Evolutionary conservation across 2,329 filamentous ascomycete genomes (phyloP).

Genomic region (Tolypocladium guangdongense): DNA sequence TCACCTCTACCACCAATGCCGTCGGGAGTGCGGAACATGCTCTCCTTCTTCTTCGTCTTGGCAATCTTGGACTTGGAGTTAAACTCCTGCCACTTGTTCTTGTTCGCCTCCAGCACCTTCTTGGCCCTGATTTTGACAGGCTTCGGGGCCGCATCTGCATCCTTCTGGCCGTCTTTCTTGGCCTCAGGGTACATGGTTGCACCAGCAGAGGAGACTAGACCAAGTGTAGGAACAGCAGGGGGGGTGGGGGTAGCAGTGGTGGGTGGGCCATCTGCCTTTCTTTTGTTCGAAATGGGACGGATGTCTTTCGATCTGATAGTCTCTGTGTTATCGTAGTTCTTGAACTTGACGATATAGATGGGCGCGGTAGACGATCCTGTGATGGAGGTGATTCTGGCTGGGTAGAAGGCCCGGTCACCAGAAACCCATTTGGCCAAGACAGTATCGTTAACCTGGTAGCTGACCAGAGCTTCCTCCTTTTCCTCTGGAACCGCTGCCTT

Average conservation of each 20-base stretch:
- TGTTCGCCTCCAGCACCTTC: constrained; percentile 81
- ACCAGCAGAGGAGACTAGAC: constrained; percentile 41
- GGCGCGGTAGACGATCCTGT: constrained; percentile 86
- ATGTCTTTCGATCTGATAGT: constrained; percentile 76
- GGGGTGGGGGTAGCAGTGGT: constrained; percentile 31
- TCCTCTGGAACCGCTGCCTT: constrained; percentile 37
- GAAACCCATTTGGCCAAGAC: constrained; percentile 86
- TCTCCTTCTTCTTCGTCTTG: constrained; percentile 69
- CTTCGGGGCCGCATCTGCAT: constrained; percentile 54
- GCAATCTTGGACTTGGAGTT: constrained; percentile 63
- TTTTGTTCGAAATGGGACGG: constrained; percentile 67
- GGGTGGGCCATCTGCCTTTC: constrained; percentile 73
- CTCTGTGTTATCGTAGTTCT: constrained; percentile 78
- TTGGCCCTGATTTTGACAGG: constrained; percentile 87
- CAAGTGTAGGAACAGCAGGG: constrained; percentile 25
- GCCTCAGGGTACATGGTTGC: constrained; percentile 51
- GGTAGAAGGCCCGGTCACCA: constrained; percentile 83
- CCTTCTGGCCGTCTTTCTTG: constrained; percentile 49
- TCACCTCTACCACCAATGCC: constrained; percentile 76
- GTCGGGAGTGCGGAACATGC: constrained; percentile 92
- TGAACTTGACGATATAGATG: constrained; percentile 92
- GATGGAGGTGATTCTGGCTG: constrained; percentile 84
- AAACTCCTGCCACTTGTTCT: constrained; percentile 93
- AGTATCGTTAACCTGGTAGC: constrained; percentile 78
- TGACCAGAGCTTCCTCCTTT: constrained; percentile 41